phyloP scores from a whole-genome alignment of 257 asterid genomes.

The Scutellaria minor region DNA sequence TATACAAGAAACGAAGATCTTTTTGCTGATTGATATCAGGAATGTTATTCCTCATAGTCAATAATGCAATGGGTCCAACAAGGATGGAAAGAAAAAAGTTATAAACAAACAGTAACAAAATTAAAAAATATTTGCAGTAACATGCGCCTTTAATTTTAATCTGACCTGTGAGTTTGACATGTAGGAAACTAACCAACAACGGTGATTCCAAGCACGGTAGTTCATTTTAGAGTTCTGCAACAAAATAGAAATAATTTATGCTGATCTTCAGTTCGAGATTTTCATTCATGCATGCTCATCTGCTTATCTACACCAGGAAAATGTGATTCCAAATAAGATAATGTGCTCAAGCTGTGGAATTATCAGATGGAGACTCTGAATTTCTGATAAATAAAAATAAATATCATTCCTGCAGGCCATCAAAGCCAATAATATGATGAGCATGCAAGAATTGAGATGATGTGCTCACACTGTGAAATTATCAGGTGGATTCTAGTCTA shows the following conservation, averaged over 20 bases:
- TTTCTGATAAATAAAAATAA: no score
- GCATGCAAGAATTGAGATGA: background rate
- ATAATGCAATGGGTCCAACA: slow-evolving; percentile 32
- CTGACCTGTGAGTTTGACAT: slow-evolving; percentile 79
- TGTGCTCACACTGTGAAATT: slow-evolving; percentile 1
- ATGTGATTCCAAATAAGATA: background rate
- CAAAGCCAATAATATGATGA: no score
- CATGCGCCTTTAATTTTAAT: background rate
- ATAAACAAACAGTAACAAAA: no score
- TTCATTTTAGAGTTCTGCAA: slow-evolving; percentile 91
- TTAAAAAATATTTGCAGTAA: background rate
- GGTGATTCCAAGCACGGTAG: slow-evolving; percentile 97
- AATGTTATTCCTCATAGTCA: slow-evolving; percentile 11
- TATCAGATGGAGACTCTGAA: background rate
- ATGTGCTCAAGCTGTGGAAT: slow-evolving; percentile 10
- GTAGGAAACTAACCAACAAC: slow-evolving; percentile 92
- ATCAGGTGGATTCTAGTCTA: background rate
- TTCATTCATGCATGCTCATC: slow-evolving; percentile 12
- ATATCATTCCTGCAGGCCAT: no score
- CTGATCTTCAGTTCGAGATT: slow-evolving; percentile 11
- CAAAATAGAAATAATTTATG: slow-evolving; percentile 31
- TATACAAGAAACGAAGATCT: slow-evolving; percentile 4
- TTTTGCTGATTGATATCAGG: slow-evolving; percentile 10
- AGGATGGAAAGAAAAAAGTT: background rate
- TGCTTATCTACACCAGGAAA: slow-evolving; percentile 25